phyloP scores from a whole-genome alignment of 495 filamentous ascomycete species.

The Hyaloscypha finlandica region DNA sequence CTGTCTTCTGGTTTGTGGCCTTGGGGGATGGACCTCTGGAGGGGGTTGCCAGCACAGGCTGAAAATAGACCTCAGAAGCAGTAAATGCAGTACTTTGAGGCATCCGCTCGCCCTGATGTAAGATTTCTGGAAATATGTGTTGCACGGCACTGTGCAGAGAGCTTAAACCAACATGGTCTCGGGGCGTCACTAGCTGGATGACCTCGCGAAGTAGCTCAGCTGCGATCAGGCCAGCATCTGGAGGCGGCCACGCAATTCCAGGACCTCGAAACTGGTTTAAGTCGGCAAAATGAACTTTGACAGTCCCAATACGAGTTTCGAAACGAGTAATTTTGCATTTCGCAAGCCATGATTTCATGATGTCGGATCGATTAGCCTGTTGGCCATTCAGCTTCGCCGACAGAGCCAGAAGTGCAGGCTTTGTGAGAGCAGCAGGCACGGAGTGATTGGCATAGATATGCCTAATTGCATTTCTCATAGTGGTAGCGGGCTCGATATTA shows the following conservation, averaged over 20 bases:
- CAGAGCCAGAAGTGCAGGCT: slow-evolving; percentile 61
- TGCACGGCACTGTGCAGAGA: slow-evolving; percentile 11
- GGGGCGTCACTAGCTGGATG: slow-evolving; percentile 22
- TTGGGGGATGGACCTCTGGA: neutral
- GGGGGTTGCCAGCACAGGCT: neutral
- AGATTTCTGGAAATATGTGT: slow-evolving; percentile 21
- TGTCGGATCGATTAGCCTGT: slow-evolving; percentile 37
- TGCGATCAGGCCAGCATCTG: slow-evolving; percentile 26
- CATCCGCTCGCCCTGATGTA: neutral
- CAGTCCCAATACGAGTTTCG: slow-evolving; percentile 42
- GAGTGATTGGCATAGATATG: slow-evolving; percentile 55
- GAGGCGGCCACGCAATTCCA: slow-evolving; percentile 11
- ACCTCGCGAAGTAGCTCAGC: slow-evolving; percentile 24
- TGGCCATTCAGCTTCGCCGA: slow-evolving; percentile 39
- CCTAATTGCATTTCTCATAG: slow-evolving; percentile 78
- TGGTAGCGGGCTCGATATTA: slow-evolving; percentile 78
- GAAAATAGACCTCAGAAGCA: slow-evolving; percentile 21
- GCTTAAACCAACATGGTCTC: slow-evolving; percentile 19
- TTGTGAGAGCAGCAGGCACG: slow-evolving; percentile 71
- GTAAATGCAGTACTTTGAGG: slow-evolving; percentile 15
- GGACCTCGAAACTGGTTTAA: slow-evolving; percentile 22
- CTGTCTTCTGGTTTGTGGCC: slow-evolving; percentile 15
- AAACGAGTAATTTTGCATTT: slow-evolving; percentile 40
- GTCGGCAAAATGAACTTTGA: slow-evolving; percentile 43
- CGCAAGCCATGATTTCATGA: slow-evolving; percentile 28